Base-by-base conservation (phyloP, 2,329 filamentous ascomycete species). In the Parastagonospora nodorum region DNA sequence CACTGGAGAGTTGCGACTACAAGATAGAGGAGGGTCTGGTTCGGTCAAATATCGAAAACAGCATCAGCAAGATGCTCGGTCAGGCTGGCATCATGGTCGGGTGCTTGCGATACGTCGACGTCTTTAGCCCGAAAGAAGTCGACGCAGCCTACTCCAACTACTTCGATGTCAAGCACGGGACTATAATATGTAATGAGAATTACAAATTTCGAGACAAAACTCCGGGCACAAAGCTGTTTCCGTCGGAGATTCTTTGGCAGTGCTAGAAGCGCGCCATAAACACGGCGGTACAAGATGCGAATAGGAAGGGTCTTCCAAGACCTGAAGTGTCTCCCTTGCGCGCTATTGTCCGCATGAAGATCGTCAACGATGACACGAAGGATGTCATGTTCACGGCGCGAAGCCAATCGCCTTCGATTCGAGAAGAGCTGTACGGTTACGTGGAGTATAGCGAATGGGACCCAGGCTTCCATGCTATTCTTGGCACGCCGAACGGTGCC, bases 381-480 rank as follows among this genome's bases (percentile, higher is more conserved):
- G 38, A 38, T 38, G 43, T 33, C 35, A 45, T 45, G 38, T 45
- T 32, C 32, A 32, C 38, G 38, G 32, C 43, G 29, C 38, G 24
- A 27, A 45, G 38, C 32, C 43, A 45, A 38, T 45, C 43, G 43
- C 31, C 43, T 24, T 45, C 43, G 30, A 38, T 33, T 19, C 8
- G 19, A 39, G 24, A 19, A 10, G 37, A 27, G 5, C 11, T 19
- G 11, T 12, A 43, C 32, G 38, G 43, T 39, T 32, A 48, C 12
- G 24, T 32, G 19, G 50, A 53, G 38, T 53, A 53, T 35, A 50
- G 35, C 14, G 11, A 28, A 29, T 30, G 37, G 4, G 46, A 53
- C 37, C 37, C 37, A 42, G 46, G 45, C 36, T 53, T 46, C 43
- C 50, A 45, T 32, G 50, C 50, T 31, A 45, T 53, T 38, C 36